Evolutionary conservation across 106 monocot species (phyloP), one percentile per base, ranked within the genome.

Genomic region (Allium cepa): DNA sequence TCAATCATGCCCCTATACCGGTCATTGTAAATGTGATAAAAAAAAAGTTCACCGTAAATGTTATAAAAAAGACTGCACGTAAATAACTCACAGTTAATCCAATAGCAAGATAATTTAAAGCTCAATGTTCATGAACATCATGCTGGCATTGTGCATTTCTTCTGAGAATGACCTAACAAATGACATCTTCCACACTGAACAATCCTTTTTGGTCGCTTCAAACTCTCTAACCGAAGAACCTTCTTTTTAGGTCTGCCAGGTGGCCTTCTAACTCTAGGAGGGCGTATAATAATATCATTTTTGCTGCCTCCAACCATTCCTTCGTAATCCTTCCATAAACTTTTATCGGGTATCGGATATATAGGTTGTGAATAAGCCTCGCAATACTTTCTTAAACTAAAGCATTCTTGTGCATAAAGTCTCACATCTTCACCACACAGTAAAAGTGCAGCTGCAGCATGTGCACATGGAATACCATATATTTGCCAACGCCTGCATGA

Each of bases 181-280:
- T 96, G 96, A 72, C 96, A 96, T 27, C 96, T 85, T 10, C 96
- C 96, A 82, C 96, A 96, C 60, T 96, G 96, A 10, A 97, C 96
- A 66, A 97, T 80, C 55, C 84, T 75, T 72, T 92, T 97, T 26
- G 96, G 96, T 12, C 92, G 83, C 69, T 89, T 97, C 73, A 97
- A 76, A 70, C 88, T 92, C 56, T 97, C 96, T 28, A 97, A 78
- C 50, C 87, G 78, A 74, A 88, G 81, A 78, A 92, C 86, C 76
- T 97, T 97, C 84, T 91, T 97, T 71, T 97, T 97, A 56, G 96
- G 96, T 0, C 96, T 88, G 22, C 96, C 96, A 71, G 96, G 96
- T 15, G 92, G 96, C 59, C 96, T 81, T 14, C 91, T 79, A 7
- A 70, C 86, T 68, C 92, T 97, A 14, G 96, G 96, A 12, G 96